phyloP scores from a whole-genome alignment of 139 green algal species.

The Raphidocelis subcapitata region DNA sequence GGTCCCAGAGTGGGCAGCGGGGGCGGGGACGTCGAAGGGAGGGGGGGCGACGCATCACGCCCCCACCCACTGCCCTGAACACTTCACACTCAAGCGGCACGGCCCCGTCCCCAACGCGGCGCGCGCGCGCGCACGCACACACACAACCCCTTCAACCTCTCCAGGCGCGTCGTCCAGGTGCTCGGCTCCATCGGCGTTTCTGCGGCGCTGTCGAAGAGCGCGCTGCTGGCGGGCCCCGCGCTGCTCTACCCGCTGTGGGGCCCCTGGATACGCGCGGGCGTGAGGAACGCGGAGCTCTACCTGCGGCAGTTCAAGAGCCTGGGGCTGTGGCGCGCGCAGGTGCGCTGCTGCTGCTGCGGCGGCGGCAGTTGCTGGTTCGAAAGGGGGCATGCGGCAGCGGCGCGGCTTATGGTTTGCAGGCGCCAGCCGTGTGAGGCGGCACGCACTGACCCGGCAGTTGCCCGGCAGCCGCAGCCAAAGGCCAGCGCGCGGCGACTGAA shows the following conservation, averaged over 20 bases:
- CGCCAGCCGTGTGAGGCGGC: too few relatives aligned
- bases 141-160: neutral
- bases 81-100: too few relatives aligned
- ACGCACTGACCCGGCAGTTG: too few relatives aligned
- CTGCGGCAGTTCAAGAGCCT: constrained; percentile 34
- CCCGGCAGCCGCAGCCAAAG: too few relatives aligned
- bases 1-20: constrained; percentile 40
- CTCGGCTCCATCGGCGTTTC: constrained; percentile 51
- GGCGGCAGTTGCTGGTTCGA: too few relatives aligned
- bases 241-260: constrained; percentile 74
- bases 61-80: neutral
- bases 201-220: constrained; percentile 58
- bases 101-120: too few relatives aligned
- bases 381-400: too few relatives aligned
- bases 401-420: too few relatives aligned
- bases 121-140: too few relatives aligned
- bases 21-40: too few relatives aligned
- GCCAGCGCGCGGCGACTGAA: too few relatives aligned
- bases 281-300: constrained; percentile 34
- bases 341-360: neutral
- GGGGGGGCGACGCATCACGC: neutral
- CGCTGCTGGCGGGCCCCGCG: constrained; percentile 56
- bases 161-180: constrained; percentile 58
- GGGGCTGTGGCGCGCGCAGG: constrained; percentile 16
- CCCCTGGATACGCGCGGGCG: constrained; percentile 57